Base-by-base conservation (phyloP, 2,329 filamentous ascomycete species). In the Botryosphaeria agaves region DNA sequence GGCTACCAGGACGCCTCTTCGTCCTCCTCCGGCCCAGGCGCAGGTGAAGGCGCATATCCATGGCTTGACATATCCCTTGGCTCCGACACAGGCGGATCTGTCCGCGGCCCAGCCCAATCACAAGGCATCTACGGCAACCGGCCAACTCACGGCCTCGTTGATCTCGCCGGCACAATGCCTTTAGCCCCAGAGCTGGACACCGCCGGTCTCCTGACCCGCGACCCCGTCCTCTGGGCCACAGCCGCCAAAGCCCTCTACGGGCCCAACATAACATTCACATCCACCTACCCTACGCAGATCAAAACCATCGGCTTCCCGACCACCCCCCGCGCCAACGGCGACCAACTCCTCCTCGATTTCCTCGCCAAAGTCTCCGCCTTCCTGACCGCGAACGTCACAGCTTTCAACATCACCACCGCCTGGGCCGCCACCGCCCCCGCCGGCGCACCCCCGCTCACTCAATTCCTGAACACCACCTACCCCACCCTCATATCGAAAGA, bases 61-160 rank as follows among this genome's bases (percentile, higher is more conserved):
- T 66, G 59, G 61, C 45, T 69, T 3, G 63, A 69, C 32, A 41
- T 67, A 20, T 53, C 59, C 1, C 42, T 68, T 4, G 63, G 62
- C 3, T 58, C 53, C 18, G 62, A 65, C 32, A 65, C 60, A 5
- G 61, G 61, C 21, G 61, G 65, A 26, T 57, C 56, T 16, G 60
- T 69, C 23, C 56, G 65, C 12, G 52, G 51, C 5, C 64, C 65
- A 0, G 48, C 57, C 0, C 49, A 59, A 30, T 55, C 59, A 1
- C 58, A 67, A 38, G 64, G 63, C 3, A 39, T 62, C 3, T 68
- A 58, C 32, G 61, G 63, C 2, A 65, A 66, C 31, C 45, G 64
- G 4, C 64, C 64, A 2, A 58, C 57, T 1, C 53, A 59, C 28
- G 57, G 54, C 3, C 44, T 66, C 0, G 54, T 68, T 0, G 41